Percentiles rank a stretch among this genome's conserved stretches.
phyloP scores from a whole-genome alignment of 1,284 basidiomycete species.

The Heterobasidion annosum region DNA sequence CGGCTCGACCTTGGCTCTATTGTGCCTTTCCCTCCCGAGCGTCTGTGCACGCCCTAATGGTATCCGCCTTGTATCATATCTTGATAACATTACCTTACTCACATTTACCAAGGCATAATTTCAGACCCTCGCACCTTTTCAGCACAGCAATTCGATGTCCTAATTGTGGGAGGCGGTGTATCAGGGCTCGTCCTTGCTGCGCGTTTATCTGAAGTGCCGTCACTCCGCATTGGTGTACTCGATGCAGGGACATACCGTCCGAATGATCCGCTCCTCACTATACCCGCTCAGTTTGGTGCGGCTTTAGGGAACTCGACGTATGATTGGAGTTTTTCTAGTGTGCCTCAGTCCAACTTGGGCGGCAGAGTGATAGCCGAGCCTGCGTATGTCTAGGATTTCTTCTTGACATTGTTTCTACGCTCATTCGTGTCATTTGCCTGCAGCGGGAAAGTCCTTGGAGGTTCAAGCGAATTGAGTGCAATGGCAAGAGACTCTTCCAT shows the following conservation, averaged over 20 bases:
- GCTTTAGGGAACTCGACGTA: slow-evolving; percentile 9
- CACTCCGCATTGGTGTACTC: slow-evolving; percentile 10
- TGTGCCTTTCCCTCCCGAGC: background rate
- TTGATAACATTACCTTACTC: no score
- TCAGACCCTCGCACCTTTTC: background rate
- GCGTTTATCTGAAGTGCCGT: slow-evolving; percentile 10
- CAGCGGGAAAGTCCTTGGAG: slow-evolving; percentile 14
- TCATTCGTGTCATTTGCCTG: background rate
- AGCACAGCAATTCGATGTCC: background rate
- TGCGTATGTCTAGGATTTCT: background rate
- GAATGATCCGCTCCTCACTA: slow-evolving; percentile 10
- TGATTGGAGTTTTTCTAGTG: slow-evolving; percentile 10
- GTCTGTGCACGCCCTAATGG: background rate
- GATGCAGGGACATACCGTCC: slow-evolving; percentile 11
- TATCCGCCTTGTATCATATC: background rate
- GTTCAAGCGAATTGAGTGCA: slow-evolving; percentile 13
- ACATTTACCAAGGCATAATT: background rate
- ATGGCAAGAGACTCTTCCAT: background rate
- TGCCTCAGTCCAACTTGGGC: slow-evolving; percentile 9
- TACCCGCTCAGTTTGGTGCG: slow-evolving; percentile 8
- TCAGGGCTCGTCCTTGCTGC: background rate
- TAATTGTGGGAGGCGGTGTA: background rate
- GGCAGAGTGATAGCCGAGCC: background rate
- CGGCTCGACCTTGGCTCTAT: background rate
- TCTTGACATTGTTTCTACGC: background rate